These are phyloP conservation scores for Mortierella sp. DNA, from an alignment of 371 early-diverging fungal species.

Conservation along the genomic window DNA sequence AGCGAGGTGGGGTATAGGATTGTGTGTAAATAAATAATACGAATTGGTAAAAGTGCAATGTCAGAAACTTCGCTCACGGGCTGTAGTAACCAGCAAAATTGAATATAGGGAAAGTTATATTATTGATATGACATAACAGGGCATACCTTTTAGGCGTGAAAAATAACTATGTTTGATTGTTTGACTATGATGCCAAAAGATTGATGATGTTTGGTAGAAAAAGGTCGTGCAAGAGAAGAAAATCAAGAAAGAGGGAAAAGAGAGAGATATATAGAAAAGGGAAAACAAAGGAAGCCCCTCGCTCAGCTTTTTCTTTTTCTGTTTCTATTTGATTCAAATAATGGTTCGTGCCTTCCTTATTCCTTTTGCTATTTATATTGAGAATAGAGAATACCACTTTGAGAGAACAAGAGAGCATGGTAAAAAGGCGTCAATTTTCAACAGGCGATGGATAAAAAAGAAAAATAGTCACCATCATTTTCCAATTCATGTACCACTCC, in stretches of 20 bases:
- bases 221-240: background rate
- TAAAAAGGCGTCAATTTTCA: no score
- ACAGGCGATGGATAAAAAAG: no score
- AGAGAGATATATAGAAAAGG: background rate
- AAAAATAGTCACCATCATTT: no score
- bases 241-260: background rate
- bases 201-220: background rate
- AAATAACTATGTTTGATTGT: background rate
- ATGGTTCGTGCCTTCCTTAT: constrained; percentile 2
- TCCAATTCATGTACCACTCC: no score
- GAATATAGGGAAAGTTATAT: background rate
- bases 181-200: background rate
- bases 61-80: background rate
- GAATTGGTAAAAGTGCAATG: background rate
- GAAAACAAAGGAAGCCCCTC: constrained; percentile 1
- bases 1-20: background rate
- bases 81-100: background rate
- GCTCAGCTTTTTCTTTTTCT: background rate
- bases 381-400: background rate
- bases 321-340: background rate
- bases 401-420: no score
- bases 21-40: background rate
- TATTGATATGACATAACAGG: constrained; percentile 4
- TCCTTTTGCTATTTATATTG: constrained; percentile 1
- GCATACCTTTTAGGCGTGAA: background rate